Base-by-base conservation (phyloP, 257 asterid genomes). In the Cruciata laevipes region DNA sequence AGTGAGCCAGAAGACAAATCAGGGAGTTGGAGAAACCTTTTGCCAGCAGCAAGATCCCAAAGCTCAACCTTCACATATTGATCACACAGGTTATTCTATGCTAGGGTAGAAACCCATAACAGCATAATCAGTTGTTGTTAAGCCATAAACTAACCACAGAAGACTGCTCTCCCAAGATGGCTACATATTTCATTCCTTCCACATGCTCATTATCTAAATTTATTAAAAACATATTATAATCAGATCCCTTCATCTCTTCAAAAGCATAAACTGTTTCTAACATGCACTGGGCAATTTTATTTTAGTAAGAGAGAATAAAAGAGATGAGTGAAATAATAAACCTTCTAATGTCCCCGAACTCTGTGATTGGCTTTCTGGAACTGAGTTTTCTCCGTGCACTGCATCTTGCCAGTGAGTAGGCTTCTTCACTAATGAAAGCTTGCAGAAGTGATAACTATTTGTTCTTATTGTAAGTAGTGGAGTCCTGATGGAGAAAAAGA, bases 391-490 rank as follows among this genome's bases (percentile, higher is more conserved):
- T n/a, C 61, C 38, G 11, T 32, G 68, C 67, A 56, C 82, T 63
- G 58, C 65, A 21, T 79, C 76, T 55, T 62, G 42, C 35, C 69
- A 47, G 30, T 72, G 52, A 40, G 35, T 31, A 47, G 83, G 80
- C 38, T 65, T 76, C 71, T 75, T 73, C 55, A 83, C 73, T 12
- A 83, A 55, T 2, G 99, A 90, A 35, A 88, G 90, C 91, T 93
- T 93, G 87, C 97, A 93, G 70, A 93, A 93, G 80, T 93, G 97
- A 67, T 86, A 90, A 25, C 95, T 71, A 68, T 87, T 88, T 27
- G 97, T 90, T 70, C 74, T 83, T 69, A 88, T 80, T 23, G 90
- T 77, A 47, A 84, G 60, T 67, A 88, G 77, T 3, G 97, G 99
- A 68, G 51, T 84, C 83, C 89, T 82, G 84, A 40, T 68, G 31